Percentiles rank a stretch among this genome's conserved stretches.
Conservation (phyloP, 2,329 filamentous ascomycete genomes). For the Diplodia sapinea region DNA sequence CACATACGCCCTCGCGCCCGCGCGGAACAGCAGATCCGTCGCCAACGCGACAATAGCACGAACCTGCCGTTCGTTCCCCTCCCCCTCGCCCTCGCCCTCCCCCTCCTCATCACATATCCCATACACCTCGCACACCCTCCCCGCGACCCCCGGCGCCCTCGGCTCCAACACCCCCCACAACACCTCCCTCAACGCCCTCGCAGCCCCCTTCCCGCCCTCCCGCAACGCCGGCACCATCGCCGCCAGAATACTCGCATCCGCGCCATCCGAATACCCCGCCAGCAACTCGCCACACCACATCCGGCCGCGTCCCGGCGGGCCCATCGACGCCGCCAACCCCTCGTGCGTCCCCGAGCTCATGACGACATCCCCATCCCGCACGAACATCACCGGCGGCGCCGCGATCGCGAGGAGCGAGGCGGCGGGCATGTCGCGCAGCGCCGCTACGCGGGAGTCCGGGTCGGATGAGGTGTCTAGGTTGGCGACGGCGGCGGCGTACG, state of each 20-base stretch:
- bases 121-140: constrained; percentile 48
- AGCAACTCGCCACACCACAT: constrained; percentile 56
- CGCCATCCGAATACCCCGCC: constrained; percentile 56
- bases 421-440: constrained; percentile 49
- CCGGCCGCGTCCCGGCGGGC: constrained; percentile 36
- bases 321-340: constrained; percentile 31
- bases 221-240: not conserved
- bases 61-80: no score
- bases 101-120: constrained; percentile 45
- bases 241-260: constrained; percentile 36
- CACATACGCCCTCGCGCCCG: constrained; percentile 55
- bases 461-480: no score
- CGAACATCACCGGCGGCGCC: constrained; percentile 44
- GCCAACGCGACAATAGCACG: not conserved
- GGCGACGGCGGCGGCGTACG: constrained; percentile 51
- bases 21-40: constrained; percentile 41
- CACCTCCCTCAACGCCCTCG: no score
- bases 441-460: constrained; percentile 50
- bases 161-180: constrained; percentile 38
- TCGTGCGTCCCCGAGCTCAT: constrained; percentile 17
- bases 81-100: constrained; percentile 40
- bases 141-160: constrained; percentile 26
- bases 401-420: constrained; percentile 52
- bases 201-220: no score
- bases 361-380: constrained; percentile 32